Conservation (phyloP, 805 yeast genomes). For the Debaryomyces maramus region DNA sequence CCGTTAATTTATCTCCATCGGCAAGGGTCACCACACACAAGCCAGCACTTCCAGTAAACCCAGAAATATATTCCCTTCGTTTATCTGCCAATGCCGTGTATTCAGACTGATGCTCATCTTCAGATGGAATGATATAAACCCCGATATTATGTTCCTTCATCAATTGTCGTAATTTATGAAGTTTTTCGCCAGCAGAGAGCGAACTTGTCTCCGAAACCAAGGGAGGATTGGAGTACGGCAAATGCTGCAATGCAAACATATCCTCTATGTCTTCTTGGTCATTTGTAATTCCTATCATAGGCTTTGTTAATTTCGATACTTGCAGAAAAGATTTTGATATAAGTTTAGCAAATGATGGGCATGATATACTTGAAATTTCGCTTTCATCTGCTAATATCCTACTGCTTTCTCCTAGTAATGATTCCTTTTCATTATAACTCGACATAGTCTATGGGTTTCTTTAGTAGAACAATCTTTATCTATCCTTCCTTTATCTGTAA, state of each 20-base stretch:
- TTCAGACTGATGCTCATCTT: constrained; percentile 93
- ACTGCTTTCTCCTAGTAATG: constrained; percentile 6
- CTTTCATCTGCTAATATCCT: constrained; percentile 7
- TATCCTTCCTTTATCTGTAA: no score
- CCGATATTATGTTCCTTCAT: constrained; percentile 67
- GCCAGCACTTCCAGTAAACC: constrained; percentile 93
- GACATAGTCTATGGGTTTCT: neutral
- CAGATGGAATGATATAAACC: constrained; percentile 78
- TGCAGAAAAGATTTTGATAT: constrained; percentile 26
- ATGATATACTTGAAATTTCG: constrained; percentile 19
- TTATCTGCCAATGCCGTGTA: constrained; percentile 81
- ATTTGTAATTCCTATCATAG: neutral
- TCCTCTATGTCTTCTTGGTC: constrained; percentile 9
- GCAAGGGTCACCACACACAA: constrained; percentile 73
- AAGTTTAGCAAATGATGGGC: constrained; percentile 19
- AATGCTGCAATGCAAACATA: constrained; percentile 22
- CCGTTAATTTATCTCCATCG: constrained; percentile 45
- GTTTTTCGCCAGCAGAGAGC: constrained; percentile 57
- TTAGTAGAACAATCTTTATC: no score
- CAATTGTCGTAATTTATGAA: constrained; percentile 57
- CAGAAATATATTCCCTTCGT: constrained; percentile 79
- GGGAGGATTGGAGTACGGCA: constrained; percentile 21
- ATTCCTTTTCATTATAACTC: constrained; percentile 15
- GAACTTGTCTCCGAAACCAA: constrained; percentile 5
- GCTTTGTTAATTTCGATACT: constrained; percentile 17